Evolutionary conservation across 2,329 filamentous ascomycete species (phyloP).

Genomic region (Xylariaceae sp.): DNA sequence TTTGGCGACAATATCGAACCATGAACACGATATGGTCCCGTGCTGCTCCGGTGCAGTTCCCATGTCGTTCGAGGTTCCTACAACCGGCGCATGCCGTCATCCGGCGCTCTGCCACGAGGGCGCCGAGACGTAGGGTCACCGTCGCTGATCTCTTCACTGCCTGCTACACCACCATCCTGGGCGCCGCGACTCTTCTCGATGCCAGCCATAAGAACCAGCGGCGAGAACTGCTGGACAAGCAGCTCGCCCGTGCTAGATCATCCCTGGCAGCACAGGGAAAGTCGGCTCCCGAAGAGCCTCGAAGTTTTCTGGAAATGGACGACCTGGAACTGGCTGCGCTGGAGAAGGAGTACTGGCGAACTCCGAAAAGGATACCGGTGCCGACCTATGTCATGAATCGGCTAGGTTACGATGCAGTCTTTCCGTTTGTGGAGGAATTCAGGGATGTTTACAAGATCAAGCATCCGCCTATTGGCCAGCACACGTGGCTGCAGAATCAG

Average conservation of each 20-base stretch:
- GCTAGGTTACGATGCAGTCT: conserved; percentile 1
- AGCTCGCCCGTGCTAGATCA: conserved; percentile 51
- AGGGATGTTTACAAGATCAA: conserved; percentile 19
- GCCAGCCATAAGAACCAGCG: conserved; percentile 53
- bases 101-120: conserved; percentile 46
- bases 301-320: background rate
- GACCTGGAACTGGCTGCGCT: background rate
- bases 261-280: conserved; percentile 33
- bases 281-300: conserved; percentile 22
- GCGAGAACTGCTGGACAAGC: conserved; percentile 55
- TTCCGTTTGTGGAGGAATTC: conserved; percentile 23
- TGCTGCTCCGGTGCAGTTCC: conserved; percentile 54
- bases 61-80: conserved; percentile 60
- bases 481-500: conserved; percentile 24
- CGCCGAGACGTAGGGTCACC: conserved; percentile 45
- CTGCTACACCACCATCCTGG: conserved; percentile 63
- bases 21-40: conserved; percentile 69
- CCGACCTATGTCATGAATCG: background rate
- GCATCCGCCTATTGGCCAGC: conserved; percentile 12
- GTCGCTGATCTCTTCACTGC: conserved; percentile 57
- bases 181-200: conserved; percentile 59
- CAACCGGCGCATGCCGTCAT: conserved; percentile 44
- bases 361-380: background rate
- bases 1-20: conserved; percentile 33
- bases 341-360: background rate